These are phyloP conservation scores for Acarospora socialis DNA, from an alignment of 2,329 filamentous ascomycete species.

Conservation along the genomic window DNA sequence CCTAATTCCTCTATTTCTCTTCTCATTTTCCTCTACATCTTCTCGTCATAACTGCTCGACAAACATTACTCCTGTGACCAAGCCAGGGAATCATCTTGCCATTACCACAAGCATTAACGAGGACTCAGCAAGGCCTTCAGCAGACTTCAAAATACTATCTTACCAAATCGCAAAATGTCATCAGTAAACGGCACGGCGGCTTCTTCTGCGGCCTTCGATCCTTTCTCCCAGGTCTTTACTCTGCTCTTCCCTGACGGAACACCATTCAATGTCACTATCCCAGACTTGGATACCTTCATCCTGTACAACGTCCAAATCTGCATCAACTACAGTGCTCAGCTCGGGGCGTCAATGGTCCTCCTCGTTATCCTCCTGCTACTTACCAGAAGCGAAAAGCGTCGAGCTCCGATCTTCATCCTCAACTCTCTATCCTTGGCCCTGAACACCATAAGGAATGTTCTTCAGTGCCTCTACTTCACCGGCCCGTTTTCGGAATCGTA, in stretches of 20 bases:
- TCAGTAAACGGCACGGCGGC: too few species aligned
- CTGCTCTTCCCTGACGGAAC: slow-evolving; percentile 32
- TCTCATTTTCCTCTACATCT: too few species aligned
- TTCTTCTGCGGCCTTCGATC: slow-evolving; percentile 28
- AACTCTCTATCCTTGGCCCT: slow-evolving; percentile 47
- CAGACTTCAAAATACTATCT: too few species aligned
- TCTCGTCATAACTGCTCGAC: too few species aligned
- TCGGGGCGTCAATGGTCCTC: slow-evolving; percentile 53
- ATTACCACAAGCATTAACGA: too few species aligned
- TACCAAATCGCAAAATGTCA: too few species aligned
- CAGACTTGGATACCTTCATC: slow-evolving; percentile 30
- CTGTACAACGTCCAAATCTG: slow-evolving; percentile 33
- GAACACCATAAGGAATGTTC: slow-evolving; percentile 44
- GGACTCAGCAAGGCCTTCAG: too few species aligned
- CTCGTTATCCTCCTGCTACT: slow-evolving; percentile 52
- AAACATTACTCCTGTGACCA: too few species aligned
- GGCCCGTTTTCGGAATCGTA: slow-evolving; percentile 50
- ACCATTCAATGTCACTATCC: slow-evolving; percentile 27
- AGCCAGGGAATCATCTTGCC: too few species aligned
- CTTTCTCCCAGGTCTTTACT: slow-evolving; percentile 37
- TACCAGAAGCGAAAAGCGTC: slow-evolving; percentile 51
- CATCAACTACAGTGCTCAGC: slow-evolving; percentile 56
- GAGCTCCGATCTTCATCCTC: slow-evolving; percentile 49
- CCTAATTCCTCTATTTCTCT: too few species aligned
- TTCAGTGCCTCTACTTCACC: slow-evolving; percentile 45